phyloP scores from a whole-genome alignment of 2,329 filamentous ascomycete genomes.

The Sporothrix curviconia region DNA sequence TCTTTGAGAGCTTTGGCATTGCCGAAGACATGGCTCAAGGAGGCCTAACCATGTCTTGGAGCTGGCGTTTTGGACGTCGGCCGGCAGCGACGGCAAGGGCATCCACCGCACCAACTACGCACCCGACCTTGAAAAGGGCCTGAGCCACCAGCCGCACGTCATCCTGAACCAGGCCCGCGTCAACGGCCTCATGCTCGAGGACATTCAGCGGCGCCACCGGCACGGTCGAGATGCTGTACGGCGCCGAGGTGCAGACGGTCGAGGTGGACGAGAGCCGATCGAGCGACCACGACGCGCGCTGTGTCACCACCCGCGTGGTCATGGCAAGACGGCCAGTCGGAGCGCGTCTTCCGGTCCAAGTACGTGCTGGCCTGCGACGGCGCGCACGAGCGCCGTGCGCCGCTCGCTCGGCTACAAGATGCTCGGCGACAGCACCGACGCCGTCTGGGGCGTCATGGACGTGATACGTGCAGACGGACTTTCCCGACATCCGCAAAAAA shows the following conservation, averaged over 20 bases:
- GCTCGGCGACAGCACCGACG: conserved; percentile 74
- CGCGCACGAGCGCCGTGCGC: conserved; percentile 64
- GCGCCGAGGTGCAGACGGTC: conserved; percentile 25
- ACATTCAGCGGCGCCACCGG: conserved; percentile 31
- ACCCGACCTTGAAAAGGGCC: conserved; percentile 44
- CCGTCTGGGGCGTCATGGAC: conserved; percentile 72
- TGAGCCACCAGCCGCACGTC: conserved; percentile 49
- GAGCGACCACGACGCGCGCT: background rate
- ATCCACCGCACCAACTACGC: conserved; percentile 40
- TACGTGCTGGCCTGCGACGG: conserved; percentile 21
- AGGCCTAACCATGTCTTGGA: conserved; percentile 53
- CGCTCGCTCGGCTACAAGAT: conserved; percentile 78
- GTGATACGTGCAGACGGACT: conserved; percentile 46
- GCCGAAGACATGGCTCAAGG: conserved; percentile 46
- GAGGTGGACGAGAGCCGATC: background rate
- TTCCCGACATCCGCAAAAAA: conserved; percentile 53
- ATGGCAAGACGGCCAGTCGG: background rate
- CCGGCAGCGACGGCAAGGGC: conserved; percentile 19
- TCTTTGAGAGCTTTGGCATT: conserved; percentile 53
- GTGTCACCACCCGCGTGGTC: background rate
- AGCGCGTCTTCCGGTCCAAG: background rate
- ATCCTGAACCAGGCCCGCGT: conserved; percentile 51
- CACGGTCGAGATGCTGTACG: conserved; percentile 38
- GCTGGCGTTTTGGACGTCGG: conserved; percentile 48
- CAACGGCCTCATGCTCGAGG: conserved; percentile 45